A percentile compares a stretch with the other conserved stretches of the same genome.
phyloP scores from a whole-genome alignment of 768 basidiomycete genomes.

The Rhodotorula sphaerocarpa region DNA sequence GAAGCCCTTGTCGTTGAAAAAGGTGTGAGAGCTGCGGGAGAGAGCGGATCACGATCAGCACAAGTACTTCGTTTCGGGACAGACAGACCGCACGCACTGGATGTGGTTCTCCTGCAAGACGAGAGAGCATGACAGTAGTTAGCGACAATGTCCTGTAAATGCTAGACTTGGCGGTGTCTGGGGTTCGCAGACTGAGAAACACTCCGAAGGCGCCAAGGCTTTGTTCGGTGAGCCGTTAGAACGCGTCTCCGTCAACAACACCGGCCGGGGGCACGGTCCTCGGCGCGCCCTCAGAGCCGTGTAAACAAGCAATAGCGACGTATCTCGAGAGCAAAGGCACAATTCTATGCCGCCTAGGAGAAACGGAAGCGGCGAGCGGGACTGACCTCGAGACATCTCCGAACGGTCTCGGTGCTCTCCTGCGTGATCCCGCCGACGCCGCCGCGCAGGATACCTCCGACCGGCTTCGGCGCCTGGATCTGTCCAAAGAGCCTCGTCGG shows the following conservation, averaged over 20 bases:
- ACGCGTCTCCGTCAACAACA: background rate
- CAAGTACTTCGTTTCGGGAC: background rate
- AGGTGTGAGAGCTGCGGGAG: constrained; percentile 13
- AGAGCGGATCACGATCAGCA: background rate
- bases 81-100: constrained; percentile 2
- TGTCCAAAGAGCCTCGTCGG: constrained; percentile 16
- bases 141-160: background rate
- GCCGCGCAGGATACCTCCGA: background rate
- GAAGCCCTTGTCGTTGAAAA: constrained; percentile 35
- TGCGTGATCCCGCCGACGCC: constrained; percentile 19
- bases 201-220: background rate
- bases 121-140: background rate
- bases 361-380: background rate
- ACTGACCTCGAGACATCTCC: constrained; percentile 22
- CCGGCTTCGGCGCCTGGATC: constrained; percentile 2
- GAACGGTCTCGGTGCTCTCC: constrained; percentile 14
- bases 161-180: background rate
- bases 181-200: background rate
- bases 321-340: too few species aligned
- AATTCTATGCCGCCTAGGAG: too few species aligned
- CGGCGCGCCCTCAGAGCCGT: too few species aligned
- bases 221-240: background rate
- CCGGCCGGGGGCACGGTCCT: too few species aligned
- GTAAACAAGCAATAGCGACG: too few species aligned
- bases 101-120: constrained; percentile 18